Evolutionary conservation across 1,284 basidiomycete genomes (phyloP).

Genomic region (Afroboletus lepidellus): DNA sequence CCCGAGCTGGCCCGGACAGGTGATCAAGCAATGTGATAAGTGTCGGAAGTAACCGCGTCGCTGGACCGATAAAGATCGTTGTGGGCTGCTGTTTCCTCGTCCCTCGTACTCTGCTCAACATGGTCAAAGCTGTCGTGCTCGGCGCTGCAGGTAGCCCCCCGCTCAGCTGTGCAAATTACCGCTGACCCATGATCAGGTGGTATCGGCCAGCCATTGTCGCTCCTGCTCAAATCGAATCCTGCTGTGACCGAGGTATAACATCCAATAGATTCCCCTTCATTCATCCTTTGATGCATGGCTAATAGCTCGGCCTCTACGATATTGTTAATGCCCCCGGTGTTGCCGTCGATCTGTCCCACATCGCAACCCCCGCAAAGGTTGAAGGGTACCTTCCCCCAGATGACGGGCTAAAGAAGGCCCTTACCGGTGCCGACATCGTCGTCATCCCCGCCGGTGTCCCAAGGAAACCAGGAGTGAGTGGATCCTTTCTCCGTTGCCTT

Average conservation of each 20-base stretch:
- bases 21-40: conserved; percentile 3
- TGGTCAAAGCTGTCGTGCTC: conserved; percentile 93
- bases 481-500: conserved; percentile 6
- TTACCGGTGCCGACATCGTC: conserved; percentile 86
- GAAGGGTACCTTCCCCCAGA: conserved; percentile 72
- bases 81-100: background rate
- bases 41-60: conserved; percentile 22
- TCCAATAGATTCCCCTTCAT: conserved; percentile 1
- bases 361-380: conserved; percentile 77
- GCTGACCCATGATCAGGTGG: conserved; percentile 52
- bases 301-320: conserved; percentile 86
- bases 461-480: conserved; percentile 86
- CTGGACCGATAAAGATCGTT: conserved; percentile 21
- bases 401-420: conserved; percentile 79
- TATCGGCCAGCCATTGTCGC: conserved; percentile 91
- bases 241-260: conserved; percentile 68
- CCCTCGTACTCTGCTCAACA: conserved; percentile 47
- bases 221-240: conserved; percentile 86
- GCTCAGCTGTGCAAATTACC: background rate
- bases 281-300: background rate
- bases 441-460: conserved; percentile 98
- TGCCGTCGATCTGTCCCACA: conserved; percentile 91
- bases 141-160: conserved; percentile 75
- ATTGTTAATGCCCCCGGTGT: conserved; percentile 97
- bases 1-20: background rate